A percentile compares a stretch with the other conserved stretches of the same genome.
Conservation (phyloP, 148 eudicot species). For the Chenopodium quinoa region DNA sequence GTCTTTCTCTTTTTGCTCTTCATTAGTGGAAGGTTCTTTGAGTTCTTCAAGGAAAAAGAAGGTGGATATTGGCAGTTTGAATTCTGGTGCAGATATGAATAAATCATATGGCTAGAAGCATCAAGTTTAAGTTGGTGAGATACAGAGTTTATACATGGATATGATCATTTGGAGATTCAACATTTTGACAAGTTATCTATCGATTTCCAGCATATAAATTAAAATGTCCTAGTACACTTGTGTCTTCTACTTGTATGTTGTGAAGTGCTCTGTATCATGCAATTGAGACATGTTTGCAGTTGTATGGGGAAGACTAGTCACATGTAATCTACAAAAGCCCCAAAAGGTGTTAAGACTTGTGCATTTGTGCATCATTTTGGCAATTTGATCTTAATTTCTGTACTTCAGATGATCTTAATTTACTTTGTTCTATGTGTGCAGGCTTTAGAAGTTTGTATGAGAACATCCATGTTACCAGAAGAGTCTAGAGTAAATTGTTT, state of each 20-base stretch:
- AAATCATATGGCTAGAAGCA: conserved; percentile 29
- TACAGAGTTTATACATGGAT: neutral
- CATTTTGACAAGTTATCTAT: neutral
- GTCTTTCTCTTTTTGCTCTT: neutral
- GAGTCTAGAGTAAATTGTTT: neutral
- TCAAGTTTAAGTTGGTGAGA: conserved; percentile 37
- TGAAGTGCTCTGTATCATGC: neutral
- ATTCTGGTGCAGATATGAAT: conserved; percentile 29
- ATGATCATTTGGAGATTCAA: conserved; percentile 1
- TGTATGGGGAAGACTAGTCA: neutral
- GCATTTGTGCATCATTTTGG: neutral
- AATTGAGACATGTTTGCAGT: neutral
- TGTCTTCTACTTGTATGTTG: neutral
- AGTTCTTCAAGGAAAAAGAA: conserved; percentile 63
- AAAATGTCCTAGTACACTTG: neutral
- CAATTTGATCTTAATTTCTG: neutral
- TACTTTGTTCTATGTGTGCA: conserved; percentile 7
- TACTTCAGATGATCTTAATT: neutral
- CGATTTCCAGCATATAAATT: neutral
- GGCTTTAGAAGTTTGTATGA: neutral
- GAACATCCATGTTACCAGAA: neutral
- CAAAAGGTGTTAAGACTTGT: neutral
- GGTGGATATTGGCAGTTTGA: conserved; percentile 28
- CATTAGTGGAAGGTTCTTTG: conserved; percentile 78
- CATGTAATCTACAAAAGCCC: neutral